Percentiles rank a stretch among this genome's conserved stretches.
Evolutionary conservation across 305 asterid species (phyloP).

Genomic region (Plantago lanceolata): DNA sequence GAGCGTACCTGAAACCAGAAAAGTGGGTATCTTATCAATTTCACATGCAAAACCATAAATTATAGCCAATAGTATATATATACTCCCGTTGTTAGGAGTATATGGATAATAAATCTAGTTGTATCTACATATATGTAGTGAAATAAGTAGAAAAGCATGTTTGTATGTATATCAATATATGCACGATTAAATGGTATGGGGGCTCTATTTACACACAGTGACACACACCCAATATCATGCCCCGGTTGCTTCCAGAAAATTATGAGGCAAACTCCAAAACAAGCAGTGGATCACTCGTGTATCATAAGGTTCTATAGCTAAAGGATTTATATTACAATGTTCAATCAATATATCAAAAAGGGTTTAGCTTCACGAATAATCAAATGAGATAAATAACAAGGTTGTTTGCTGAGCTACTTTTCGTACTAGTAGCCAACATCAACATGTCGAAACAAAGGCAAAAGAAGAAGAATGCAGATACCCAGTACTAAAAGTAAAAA

Average conservation of each 20-base stretch:
- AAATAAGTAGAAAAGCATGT: neutral
- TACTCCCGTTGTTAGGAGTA: no score
- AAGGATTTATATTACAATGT: neutral
- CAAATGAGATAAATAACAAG: neutral
- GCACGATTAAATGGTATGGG: no score
- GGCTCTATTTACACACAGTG: no score
- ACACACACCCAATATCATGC: no score
- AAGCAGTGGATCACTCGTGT: neutral
- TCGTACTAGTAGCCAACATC: neutral
- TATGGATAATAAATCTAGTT: neutral
- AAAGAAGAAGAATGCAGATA: conserved; percentile 4
- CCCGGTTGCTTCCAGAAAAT: neutral
- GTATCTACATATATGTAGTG: neutral
- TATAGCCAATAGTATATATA: no score
- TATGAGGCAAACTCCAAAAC: neutral
- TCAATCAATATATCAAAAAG: neutral
- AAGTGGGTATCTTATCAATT: conserved; percentile 7
- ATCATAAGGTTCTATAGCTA: neutral
- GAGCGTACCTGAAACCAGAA: conserved; percentile 71
- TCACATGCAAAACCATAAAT: neutral
- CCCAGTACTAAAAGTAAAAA: neutral
- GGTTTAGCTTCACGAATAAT: neutral
- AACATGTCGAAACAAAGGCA: conserved; percentile 11
- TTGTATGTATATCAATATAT: no score
- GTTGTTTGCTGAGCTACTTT: neutral